Conservation (phyloP, 2,329 filamentous ascomycete genomes). For the Achaetomium macrosporum region DNA sequence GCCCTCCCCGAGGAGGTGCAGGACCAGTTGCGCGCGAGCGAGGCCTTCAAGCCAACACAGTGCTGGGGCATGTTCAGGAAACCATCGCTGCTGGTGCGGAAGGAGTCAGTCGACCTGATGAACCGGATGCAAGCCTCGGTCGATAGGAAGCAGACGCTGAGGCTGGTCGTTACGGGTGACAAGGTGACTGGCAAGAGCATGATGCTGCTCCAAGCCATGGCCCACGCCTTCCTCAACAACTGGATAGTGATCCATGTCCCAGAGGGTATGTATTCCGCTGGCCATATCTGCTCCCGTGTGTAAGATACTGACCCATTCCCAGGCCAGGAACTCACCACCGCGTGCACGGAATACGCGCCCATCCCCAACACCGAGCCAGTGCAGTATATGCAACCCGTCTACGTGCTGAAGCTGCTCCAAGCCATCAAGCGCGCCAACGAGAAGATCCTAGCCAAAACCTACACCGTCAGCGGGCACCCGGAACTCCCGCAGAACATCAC, state of each 20-base stretch:
- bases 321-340: slow-evolving; percentile 78
- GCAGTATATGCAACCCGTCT: slow-evolving; percentile 72
- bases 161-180: slow-evolving; percentile 66
- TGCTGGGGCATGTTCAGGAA: slow-evolving; percentile 80
- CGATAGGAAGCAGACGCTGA: slow-evolving; percentile 48
- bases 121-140: slow-evolving; percentile 53
- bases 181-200: slow-evolving; percentile 81
- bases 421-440: slow-evolving; percentile 69
- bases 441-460: slow-evolving; percentile 50
- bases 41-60: slow-evolving; percentile 88
- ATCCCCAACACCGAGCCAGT: slow-evolving; percentile 52
- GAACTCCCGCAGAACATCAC: slow-evolving; percentile 45
- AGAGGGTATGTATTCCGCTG: slow-evolving; percentile 54
- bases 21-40: slow-evolving; percentile 73
- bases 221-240: slow-evolving; percentile 71
- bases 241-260: slow-evolving; percentile 90
- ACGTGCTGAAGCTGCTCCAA: slow-evolving; percentile 67
- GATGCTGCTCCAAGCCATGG: slow-evolving; percentile 74
- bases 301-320: slow-evolving; percentile 15
- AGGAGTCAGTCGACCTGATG: slow-evolving; percentile 70
- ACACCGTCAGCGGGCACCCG: slow-evolving; percentile 40
- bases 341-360: slow-evolving; percentile 72
- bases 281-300: slow-evolving; percentile 26
- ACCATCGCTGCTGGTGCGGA: slow-evolving; percentile 71
- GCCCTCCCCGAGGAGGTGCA: slow-evolving; percentile 63